Base-by-base conservation (phyloP, 1,284 basidiomycete genomes). In the Tremellales sp. region DNA sequence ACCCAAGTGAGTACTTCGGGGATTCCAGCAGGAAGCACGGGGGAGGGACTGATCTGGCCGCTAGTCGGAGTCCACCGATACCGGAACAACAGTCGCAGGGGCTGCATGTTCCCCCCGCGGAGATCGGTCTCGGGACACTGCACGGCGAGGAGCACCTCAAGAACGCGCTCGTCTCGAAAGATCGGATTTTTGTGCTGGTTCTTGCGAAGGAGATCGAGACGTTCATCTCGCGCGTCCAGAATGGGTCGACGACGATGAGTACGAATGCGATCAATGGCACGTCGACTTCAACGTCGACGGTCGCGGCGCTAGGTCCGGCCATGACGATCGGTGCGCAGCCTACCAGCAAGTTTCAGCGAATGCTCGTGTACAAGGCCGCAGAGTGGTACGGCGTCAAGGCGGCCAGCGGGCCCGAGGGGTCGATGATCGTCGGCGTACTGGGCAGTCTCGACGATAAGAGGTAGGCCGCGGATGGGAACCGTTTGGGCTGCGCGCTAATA, bases 321-420 rank as follows among this genome's bases (percentile, higher is more conserved):
- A 53, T 57, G 36, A 48, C 41, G 18, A 45, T 69, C 13, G 55
- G 49, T 27, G 56, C 54, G 5, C 35, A 50, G 0, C 48, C 60
- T 1, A 52, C 54, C 19, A 67, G 61, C 48, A 67, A 61, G 35
- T 71, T 64, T 45, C 67, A 68, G 53, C 53, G 65, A 21, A 71
- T 69, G 68, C 45, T 71, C 29, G 63, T 68, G 21, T 71, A 71
- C 48, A 71, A 71, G 49, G 57, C 58, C 3, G 68, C 68, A 14
- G 67, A 69, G 43, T 71, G 68, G 68, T 71, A 69, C 43, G 68
- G 68, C 3, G 29, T 69, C 21, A 65, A 64, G 22, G 67, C 61
- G 7, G 59, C 60, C 2, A 33, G 48, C 3, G 50, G 47, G 12
- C 40, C 40, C 25, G 57, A 63, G 5, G 58, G 52, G 6, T 34